A percentile compares a stretch with the other conserved stretches of the same genome.
Conservation (phyloP, 148 eudicot species). For the Tetragonia tetragonoides region DNA sequence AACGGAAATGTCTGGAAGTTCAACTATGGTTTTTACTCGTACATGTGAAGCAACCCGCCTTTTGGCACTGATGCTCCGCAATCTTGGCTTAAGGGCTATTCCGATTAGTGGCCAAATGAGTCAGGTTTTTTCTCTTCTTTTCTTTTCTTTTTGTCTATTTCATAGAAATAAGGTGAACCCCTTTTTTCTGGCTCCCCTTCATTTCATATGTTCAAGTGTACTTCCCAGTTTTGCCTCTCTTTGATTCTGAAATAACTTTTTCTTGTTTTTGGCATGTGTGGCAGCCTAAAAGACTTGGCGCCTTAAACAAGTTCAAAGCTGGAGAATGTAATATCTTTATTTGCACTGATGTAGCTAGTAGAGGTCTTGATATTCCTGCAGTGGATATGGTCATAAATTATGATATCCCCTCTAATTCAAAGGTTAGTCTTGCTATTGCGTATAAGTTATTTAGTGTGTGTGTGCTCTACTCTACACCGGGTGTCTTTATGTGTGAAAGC, state of each 20-base stretch:
- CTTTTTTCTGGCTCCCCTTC: not conserved
- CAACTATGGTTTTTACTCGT: slow-evolving; percentile 84
- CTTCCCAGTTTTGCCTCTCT: not conserved
- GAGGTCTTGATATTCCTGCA: slow-evolving; percentile 88
- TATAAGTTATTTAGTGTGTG: not conserved
- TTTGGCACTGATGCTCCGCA: slow-evolving; percentile 72
- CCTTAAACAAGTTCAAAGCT: slow-evolving; percentile 80
- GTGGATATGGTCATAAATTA: slow-evolving; percentile 92
- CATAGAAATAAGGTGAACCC: not conserved
- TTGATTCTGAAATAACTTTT: slow-evolving; percentile 6
- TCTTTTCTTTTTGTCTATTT: not conserved
- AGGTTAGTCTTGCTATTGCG: slow-evolving; percentile 42
- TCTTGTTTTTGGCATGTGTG: not conserved
- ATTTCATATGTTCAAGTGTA: not conserved
- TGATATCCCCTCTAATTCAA: slow-evolving; percentile 78
- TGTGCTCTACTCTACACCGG: not conserved
- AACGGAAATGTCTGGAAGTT: slow-evolving; percentile 63
- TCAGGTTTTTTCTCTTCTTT: not conserved
- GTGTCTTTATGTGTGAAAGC: not conserved
- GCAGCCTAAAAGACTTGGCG: slow-evolving; percentile 86
- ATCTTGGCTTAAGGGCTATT: slow-evolving; percentile 80
- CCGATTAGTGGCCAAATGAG: slow-evolving; percentile 75
- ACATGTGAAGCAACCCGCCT: slow-evolving; percentile 68
- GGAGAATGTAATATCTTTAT: slow-evolving; percentile 82
- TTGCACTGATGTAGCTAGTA: slow-evolving; percentile 88